Evolutionary conservation across 2,329 filamentous ascomycete genomes (phyloP).

Genomic region (Penicillium crustosum): DNA sequence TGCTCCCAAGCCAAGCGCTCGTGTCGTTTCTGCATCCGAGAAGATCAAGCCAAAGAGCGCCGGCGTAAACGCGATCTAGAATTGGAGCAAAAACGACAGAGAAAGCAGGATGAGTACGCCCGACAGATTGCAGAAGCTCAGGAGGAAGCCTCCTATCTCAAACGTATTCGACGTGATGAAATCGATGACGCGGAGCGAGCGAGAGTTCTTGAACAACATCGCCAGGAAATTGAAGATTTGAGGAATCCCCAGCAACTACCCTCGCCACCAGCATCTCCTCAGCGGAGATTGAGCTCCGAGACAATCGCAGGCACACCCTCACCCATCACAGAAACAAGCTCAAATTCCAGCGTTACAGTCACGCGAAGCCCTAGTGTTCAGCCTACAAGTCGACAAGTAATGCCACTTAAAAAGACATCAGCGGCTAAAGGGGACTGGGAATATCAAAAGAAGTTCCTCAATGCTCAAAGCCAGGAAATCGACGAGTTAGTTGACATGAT

Average conservation of each 20-base stretch:
- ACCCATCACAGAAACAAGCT: neutral
- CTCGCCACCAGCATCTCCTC: neutral
- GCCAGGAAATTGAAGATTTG: conserved; percentile 20
- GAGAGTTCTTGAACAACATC: conserved; percentile 21
- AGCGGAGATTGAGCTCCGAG: neutral
- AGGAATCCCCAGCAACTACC: neutral
- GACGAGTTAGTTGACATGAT: conserved; percentile 69
- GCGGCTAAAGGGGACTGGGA: conserved; percentile 60
- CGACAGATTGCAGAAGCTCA: conserved; percentile 25
- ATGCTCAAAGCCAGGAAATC: conserved; percentile 53
- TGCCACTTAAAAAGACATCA: neutral
- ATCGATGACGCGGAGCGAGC: conserved; percentile 21
- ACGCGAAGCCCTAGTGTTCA: neutral
- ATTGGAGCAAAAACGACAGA: conserved; percentile 40
- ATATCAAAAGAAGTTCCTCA: conserved; percentile 55
- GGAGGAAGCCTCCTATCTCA: conserved; percentile 24
- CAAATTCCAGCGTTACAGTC: no score
- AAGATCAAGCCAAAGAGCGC: conserved; percentile 49
- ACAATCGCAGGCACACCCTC: neutral
- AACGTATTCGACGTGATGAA: conserved; percentile 18
- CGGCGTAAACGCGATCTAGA: conserved; percentile 51
- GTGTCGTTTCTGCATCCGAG: conserved; percentile 56
- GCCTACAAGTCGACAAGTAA: neutral
- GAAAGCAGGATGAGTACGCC: conserved; percentile 23
- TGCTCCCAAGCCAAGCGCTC: conserved; percentile 46